Evolutionary conservation across 495 filamentous ascomycete species (phyloP), one percentile per base, ranked within the genome.

Genomic region (Chaetomium tenue): DNA sequence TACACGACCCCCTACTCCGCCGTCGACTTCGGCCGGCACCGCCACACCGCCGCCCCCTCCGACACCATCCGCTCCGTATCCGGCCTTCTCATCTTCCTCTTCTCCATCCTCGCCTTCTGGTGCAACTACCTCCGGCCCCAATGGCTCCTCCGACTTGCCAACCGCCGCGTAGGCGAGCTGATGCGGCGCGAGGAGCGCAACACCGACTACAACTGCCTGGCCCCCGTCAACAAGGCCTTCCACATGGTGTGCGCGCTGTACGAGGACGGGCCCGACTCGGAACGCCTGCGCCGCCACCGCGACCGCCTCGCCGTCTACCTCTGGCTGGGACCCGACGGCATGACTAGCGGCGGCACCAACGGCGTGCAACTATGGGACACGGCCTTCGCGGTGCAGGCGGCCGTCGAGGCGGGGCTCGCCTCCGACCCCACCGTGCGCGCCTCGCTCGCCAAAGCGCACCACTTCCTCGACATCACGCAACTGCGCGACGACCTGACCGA

Each of bases 281-380:
- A 51, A 16, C 47, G 47, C 18, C 47, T 51, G 20, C 47, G 47
- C 5, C n/a, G 22, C 18, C 47, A 51, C 47, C 47, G 47, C 47
- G 47, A 51, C 20, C 47, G 47, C 47, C 47, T 51, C 47, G 47
- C 47, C 47, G 47, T 25, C 2, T 51, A 51, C 47, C n/a, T 51
- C 18, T 51, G 47, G 47, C 47, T 51, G 18, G 47, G 47, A 0
- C 47, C 47, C 11, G 47, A 51, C 47, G 47, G 47, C 47, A 51
- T 51, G 47, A 51, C 47, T 5, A 51, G 47, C 47, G 47, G 47
- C 18, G 47, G 47, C 47, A 51, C 47, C 47, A 51, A 51, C 47
- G 47, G 47, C 47, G 47, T 25, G 18, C 47, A 51, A 9, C 0
- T 51, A 20, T 51, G 47, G 47, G 47, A 51, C 47, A 51, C 47